Percentiles rank a stretch among this genome's conserved stretches.
Conservation (phyloP, 768 basidiomycete species). For the Dacryopinax primogenitus region DNA sequence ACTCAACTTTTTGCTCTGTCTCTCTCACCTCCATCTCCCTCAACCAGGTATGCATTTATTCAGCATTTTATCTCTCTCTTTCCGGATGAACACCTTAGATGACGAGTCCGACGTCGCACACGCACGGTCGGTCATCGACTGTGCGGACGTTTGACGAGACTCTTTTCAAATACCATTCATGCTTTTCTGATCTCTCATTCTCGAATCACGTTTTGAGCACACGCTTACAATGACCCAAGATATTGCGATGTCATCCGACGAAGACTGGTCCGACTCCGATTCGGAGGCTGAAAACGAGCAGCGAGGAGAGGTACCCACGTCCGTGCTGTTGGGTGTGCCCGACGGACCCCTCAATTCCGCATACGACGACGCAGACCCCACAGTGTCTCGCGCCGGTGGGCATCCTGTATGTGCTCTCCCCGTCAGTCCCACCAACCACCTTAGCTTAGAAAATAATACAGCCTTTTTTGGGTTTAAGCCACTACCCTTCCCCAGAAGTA, state of each 20-base stretch:
- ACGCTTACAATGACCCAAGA: not conserved
- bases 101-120: slow-evolving; percentile 67
- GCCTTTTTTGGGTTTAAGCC: slow-evolving; percentile 53
- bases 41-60: not conserved
- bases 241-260: slow-evolving; percentile 40
- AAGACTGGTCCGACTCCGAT: slow-evolving; percentile 31
- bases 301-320: slow-evolving; percentile 40
- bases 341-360: slow-evolving; percentile 52
- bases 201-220: slow-evolving; percentile 13
- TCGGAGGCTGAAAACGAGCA: not conserved
- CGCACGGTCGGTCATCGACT: slow-evolving; percentile 44
- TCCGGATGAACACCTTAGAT: slow-evolving; percentile 43
- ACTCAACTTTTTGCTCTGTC: not conserved
- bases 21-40: not conserved
- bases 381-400: slow-evolving; percentile 82
- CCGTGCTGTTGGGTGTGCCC: slow-evolving; percentile 66
- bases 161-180: slow-evolving; percentile 74
- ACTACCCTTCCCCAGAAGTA: slow-evolving; percentile 47
- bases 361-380: slow-evolving; percentile 55
- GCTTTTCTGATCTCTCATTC: slow-evolving; percentile 56
- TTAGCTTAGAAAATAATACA: slow-evolving; percentile 32
- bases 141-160: slow-evolving; percentile 47
- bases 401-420: slow-evolving; percentile 64
- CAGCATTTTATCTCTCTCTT: slow-evolving; percentile 10
- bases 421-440: slow-evolving; percentile 36